Conservation (phyloP, 2,329 filamentous ascomycete genomes). For the Exophiala sp. region DNA sequence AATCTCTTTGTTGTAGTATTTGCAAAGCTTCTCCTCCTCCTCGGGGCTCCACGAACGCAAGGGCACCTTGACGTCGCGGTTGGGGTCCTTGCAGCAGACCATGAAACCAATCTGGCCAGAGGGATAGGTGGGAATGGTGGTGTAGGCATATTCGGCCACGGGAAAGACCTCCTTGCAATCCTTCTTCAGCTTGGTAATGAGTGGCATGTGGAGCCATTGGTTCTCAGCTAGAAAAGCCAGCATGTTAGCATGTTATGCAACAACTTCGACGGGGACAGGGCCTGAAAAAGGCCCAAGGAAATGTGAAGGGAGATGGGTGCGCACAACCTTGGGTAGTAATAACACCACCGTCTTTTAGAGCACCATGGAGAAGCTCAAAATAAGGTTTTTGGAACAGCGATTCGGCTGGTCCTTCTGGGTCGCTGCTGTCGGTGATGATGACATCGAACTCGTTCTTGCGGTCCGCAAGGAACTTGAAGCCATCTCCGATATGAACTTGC, state of each 20-base stretch:
- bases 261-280: conserved; percentile 1
- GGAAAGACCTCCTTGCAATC: conserved; percentile 96
- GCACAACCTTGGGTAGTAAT: conserved; percentile 99
- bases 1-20: conserved; percentile 96
- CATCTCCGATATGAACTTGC: conserved; percentile 88
- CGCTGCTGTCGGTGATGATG: conserved; percentile 98
- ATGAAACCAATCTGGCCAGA: conserved; percentile 99
- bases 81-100: conserved; percentile 95
- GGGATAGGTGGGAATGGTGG: conserved; percentile 95
- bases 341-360: conserved; percentile 89
- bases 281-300: conserved; percentile 7
- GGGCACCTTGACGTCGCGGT: conserved; percentile 75
- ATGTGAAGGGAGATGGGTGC: conserved; percentile 54
- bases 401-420: conserved; percentile 95
- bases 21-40: conserved; percentile 88
- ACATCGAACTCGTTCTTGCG: conserved; percentile 98
- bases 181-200: conserved; percentile 95
- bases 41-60: conserved; percentile 73
- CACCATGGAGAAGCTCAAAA: conserved; percentile 87
- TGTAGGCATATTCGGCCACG: conserved; percentile 96
- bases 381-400: conserved; percentile 97
- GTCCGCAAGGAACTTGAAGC: conserved; percentile 96
- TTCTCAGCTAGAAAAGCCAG: conserved; percentile 68
- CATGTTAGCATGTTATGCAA: conserved; percentile 18
- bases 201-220: conserved; percentile 94